Evolutionary conservation across 345 rosid species (phyloP).

Genomic region (Cardamine occulta): DNA sequence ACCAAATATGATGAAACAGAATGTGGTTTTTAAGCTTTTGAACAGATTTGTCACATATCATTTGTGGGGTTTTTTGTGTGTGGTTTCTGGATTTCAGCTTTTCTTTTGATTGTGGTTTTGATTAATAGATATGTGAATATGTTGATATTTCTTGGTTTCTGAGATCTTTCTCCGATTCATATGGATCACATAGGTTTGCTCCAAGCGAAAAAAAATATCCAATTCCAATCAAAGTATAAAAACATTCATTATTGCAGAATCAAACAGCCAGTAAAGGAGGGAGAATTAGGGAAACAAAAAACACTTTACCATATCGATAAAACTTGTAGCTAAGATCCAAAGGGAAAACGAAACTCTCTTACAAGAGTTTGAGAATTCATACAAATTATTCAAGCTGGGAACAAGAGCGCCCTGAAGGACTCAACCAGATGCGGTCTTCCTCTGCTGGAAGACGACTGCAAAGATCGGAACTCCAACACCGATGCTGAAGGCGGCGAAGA

Average conservation of each 20-base stretch:
- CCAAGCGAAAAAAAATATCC: background rate
- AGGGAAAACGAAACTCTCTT: conserved; percentile 32
- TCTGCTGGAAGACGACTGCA: conserved; percentile 96
- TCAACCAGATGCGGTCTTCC: conserved; percentile 76
- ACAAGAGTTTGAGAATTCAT: conserved; percentile 17
- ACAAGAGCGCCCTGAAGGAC: background rate
- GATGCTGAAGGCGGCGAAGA: conserved; percentile 85
- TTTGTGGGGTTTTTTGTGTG: conserved; percentile 20
- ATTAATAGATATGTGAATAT: conserved; percentile 34
- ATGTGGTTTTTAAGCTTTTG: conserved; percentile 18
- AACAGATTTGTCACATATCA: conserved; percentile 34
- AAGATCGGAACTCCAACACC: conserved; percentile 84
- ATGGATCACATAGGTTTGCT: background rate
- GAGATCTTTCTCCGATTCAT: background rate
- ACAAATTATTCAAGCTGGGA: conserved; percentile 33
- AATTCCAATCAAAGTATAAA: conserved; percentile 16
- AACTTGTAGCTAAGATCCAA: conserved; percentile 33
- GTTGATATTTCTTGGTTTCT: conserved; percentile 9
- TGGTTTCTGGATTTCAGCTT: conserved; percentile 17
- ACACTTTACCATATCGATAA: conserved; percentile 30
- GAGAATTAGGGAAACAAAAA: conserved; percentile 2
- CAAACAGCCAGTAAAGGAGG: conserved; percentile 20
- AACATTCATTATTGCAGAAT: conserved; percentile 31
- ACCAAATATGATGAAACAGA: conserved; percentile 15
- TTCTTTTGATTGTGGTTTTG: conserved; percentile 25